phyloP scores from a whole-genome alignment of 495 filamentous ascomycete species.

The Hamigera avellanea region DNA sequence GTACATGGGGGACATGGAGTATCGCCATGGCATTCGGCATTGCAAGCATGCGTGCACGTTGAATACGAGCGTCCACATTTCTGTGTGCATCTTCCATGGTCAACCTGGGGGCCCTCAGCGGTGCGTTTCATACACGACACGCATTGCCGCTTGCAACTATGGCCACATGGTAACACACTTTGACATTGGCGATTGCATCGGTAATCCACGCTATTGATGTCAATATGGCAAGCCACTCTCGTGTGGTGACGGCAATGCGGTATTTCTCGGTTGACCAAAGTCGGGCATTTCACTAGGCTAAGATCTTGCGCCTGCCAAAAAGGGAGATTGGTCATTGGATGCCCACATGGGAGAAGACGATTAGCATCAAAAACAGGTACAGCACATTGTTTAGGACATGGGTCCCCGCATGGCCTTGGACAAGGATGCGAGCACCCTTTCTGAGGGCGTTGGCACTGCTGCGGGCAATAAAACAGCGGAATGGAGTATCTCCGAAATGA shows the following conservation, averaged over 20 bases:
- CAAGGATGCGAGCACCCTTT: conserved; percentile 50
- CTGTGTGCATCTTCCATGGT: conserved; percentile 28
- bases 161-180: conserved; percentile 9
- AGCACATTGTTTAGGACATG: conserved; percentile 28
- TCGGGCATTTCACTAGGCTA: conserved; percentile 13
- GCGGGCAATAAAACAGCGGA: conserved; percentile 43
- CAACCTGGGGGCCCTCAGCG: no score
- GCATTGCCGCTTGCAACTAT: conserved; percentile 35
- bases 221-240: conserved; percentile 5
- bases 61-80: conserved; percentile 31
- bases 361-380: conserved; percentile 21
- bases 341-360: conserved; percentile 47
- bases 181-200: conserved; percentile 7
- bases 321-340: conserved; percentile 23
- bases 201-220: neutral
- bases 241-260: conserved; percentile 43
- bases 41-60: conserved; percentile 44
- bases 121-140: conserved; percentile 29
- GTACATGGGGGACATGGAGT: conserved; percentile 40
- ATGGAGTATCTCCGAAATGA: conserved; percentile 50
- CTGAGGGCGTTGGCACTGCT: conserved; percentile 34
- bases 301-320: conserved; percentile 30
- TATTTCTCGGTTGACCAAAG: conserved; percentile 14
- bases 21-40: conserved; percentile 33
- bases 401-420: conserved; percentile 40